Evolutionary conservation across 768 basidiomycete species (phyloP).

Genomic region (Leucosporidium scottii): DNA sequence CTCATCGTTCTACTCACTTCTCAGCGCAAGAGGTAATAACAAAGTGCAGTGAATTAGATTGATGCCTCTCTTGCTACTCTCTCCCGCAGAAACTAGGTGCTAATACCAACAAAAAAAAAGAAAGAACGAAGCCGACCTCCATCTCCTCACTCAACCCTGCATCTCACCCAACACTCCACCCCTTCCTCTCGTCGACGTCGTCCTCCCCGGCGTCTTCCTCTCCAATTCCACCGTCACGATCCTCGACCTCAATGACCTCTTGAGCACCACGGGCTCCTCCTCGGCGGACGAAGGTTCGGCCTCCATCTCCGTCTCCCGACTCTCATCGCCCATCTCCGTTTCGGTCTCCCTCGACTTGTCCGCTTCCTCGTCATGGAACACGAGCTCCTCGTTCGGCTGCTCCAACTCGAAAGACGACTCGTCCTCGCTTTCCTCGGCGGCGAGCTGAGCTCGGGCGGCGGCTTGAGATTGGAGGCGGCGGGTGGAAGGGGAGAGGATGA

Average conservation of each 20-base stretch:
- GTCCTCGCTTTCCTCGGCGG: conserved; percentile 8
- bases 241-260: conserved; percentile 13
- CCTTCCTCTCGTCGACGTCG: not conserved
- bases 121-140: not conserved
- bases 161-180: conserved; percentile 16
- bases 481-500: too few relatives aligned
- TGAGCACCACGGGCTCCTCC: conserved; percentile 18
- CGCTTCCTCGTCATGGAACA: not conserved
- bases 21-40: too few relatives aligned
- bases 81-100: too few relatives aligned
- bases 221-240: conserved; percentile 23
- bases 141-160: not conserved
- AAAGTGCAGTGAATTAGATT: too few relatives aligned
- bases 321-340: not conserved
- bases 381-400: conserved; percentile 12
- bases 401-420: conserved; percentile 22
- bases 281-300: conserved; percentile 52
- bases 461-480: too few relatives aligned
- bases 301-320: conserved; percentile 58
- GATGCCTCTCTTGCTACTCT: too few relatives aligned
- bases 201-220: conserved; percentile 5
- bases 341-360: conserved; percentile 14
- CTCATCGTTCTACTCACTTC: too few relatives aligned
- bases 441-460: too few relatives aligned
- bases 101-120: not conserved